Conservation (phyloP, 106 monocot genomes). For the Cymbidium sinense region DNA sequence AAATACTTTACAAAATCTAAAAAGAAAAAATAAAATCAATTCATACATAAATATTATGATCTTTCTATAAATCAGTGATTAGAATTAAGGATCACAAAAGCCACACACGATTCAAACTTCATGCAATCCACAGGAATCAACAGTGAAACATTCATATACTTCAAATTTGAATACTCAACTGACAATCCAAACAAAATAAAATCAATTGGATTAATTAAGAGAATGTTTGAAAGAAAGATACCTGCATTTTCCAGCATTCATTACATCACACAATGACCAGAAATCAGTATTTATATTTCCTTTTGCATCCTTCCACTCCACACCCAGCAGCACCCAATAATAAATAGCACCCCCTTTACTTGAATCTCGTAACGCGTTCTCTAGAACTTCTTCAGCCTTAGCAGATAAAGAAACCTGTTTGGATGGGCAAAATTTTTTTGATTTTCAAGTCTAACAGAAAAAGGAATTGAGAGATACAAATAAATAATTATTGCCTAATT, state of each 20-base stretch:
- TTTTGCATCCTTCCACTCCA: conserved; percentile 14
- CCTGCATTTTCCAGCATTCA: conserved; percentile 89
- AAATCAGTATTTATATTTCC: conserved; percentile 29
- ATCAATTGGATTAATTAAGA: background rate
- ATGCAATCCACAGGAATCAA: too few species aligned
- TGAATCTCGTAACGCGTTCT: conserved; percentile 32
- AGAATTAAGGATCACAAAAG: too few species aligned
- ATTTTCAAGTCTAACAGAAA: background rate
- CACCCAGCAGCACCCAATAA: conserved; percentile 64
- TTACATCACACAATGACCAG: conserved; percentile 81
- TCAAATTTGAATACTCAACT: background rate
- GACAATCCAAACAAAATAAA: background rate
- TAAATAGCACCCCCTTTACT: conserved; percentile 62
- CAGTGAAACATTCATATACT: background rate
- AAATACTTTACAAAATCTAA: too few species aligned
- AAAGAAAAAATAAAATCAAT: too few species aligned
- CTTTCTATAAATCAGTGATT: too few species aligned
- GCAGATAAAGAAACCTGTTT: conserved; percentile 68
- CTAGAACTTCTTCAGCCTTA: conserved; percentile 56
- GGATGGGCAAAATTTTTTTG: background rate
- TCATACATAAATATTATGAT: too few species aligned
- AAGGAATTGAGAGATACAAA: too few species aligned
- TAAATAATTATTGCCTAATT: too few species aligned
- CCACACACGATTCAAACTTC: too few species aligned
- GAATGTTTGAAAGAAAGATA: conserved; percentile 10